Conservation (phyloP, 1,284 basidiomycete species). For the Moesziomyces antarcticus region DNA sequence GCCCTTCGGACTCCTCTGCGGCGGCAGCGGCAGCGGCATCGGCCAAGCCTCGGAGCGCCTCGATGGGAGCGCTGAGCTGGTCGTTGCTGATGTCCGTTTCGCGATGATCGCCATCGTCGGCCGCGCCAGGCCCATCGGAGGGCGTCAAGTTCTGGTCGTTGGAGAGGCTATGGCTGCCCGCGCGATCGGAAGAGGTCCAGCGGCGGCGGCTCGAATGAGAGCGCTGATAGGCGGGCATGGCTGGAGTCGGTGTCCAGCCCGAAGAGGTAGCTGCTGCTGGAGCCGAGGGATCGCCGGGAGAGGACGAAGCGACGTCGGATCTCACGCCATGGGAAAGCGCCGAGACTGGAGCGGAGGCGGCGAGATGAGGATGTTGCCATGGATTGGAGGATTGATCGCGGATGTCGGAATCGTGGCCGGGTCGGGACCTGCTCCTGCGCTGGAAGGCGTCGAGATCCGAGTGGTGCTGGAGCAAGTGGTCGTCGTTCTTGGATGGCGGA, state of each 20-base stretch:
- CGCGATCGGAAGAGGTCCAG: conserved; percentile 32
- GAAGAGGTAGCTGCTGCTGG: conserved; percentile 8
- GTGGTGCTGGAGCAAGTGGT: conserved; percentile 19
- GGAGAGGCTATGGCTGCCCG: conserved; percentile 25
- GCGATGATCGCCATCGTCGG: conserved; percentile 19
- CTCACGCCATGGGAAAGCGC: background rate
- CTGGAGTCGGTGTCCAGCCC: conserved; percentile 24
- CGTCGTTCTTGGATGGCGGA: conserved; percentile 9
- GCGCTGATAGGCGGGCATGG: conserved; percentile 6
- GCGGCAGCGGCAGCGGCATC: conserved; percentile 93
- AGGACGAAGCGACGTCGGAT: conserved; percentile 1
- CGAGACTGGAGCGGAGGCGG: conserved; percentile 1
- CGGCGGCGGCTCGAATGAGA: conserved; percentile 19
- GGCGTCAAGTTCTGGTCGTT: conserved; percentile 24
- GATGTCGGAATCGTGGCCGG: conserved; percentile 12
- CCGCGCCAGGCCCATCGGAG: conserved; percentile 15
- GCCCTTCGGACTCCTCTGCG: conserved; percentile 31
- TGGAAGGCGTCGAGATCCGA: conserved; percentile 12
- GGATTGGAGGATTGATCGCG: conserved; percentile 9
- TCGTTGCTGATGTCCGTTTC: conserved; percentile 52
- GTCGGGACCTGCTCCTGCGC: conserved; percentile 11
- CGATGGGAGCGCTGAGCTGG: conserved; percentile 79
- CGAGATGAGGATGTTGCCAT: conserved; percentile 19
- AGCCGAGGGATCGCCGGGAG: conserved; percentile 3
- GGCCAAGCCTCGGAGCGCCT: conserved; percentile 88